Evolutionary conservation across 306 rosid species (phyloP), one percentile per base, ranked within the genome.

Genomic region (Sindora glabra): DNA sequence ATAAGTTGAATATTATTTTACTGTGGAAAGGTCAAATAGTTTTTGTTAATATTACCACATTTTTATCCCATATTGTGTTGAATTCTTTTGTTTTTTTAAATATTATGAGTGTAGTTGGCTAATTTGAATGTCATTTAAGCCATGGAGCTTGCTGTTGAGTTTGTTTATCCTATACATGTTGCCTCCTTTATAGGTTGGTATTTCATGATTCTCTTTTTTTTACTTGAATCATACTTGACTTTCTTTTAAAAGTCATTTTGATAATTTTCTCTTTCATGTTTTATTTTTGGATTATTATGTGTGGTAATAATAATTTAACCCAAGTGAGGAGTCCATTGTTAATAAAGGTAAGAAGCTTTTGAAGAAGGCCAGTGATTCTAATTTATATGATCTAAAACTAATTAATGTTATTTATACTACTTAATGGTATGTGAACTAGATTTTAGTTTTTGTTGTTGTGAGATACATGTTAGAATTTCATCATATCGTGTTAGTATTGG

Each of bases 261-360:
- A 25, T 56, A 56, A 55, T 42, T 34, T 9, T 57, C 63, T 42
- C 64, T 68, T 46, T 59, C 52, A 67, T 78, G 36, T 50, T 54
- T 59, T n/a, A n/a, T 54, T 71, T 78, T 34, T 74, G 71, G 70
- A 39, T 54, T 60, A 59, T 68, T 64, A 69, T 61, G 10, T 45
- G 64, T 54, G 62, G 46, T 72, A 47, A 38, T 76, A 67, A 61
- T 81, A 77, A 70, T 67, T 73, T 78, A 52, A 73, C 79, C 78
- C 78, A 71, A 91, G 98, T 80, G 92, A 91, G 67, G 98, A 91
- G 86, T 74, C 80, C 34, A 86, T 85, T 69, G 71, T 83, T 67
- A 91, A 85, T 83, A 83, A 82, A 79, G 98, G 96, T 67, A 96
- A 91, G 83, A 95, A 85, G 77, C 96, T 91, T 74, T 59, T 91